These are phyloP conservation scores for Phaeosphaeriaceae sp. DNA, from an alignment of 2,329 filamentous ascomycete species.

Conservation along the genomic window DNA sequence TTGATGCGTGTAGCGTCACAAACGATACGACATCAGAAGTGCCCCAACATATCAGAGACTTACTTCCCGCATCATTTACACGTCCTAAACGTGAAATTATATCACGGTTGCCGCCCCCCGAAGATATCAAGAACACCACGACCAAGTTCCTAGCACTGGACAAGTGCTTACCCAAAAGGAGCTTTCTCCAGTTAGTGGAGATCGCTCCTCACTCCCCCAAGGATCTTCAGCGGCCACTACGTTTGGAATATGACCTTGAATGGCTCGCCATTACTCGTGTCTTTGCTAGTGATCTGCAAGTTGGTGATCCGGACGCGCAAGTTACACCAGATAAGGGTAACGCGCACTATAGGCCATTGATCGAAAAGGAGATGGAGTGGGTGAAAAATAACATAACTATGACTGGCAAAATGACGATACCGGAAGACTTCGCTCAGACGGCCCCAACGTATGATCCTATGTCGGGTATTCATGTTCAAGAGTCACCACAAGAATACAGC, in stretches of 20 bases:
- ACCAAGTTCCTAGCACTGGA: conserved; percentile 90
- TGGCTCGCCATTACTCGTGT: conserved; percentile 93
- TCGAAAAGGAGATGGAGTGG: conserved; percentile 78
- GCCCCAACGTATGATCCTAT: conserved; percentile 72
- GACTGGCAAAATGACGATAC: conserved; percentile 68
- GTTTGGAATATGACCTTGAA: conserved; percentile 84
- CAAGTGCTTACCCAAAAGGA: conserved; percentile 80
- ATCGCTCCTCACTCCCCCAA: conserved; percentile 30
- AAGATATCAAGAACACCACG: conserved; percentile 75
- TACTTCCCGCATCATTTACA: conserved; percentile 78
- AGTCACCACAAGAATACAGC: conserved; percentile 79
- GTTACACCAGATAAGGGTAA: conserved; percentile 70
- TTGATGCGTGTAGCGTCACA: conserved; percentile 6
- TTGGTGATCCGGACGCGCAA: conserved; percentile 63
- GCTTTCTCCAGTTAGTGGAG: conserved; percentile 82
- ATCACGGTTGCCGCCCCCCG: conserved; percentile 63
- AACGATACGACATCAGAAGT: conserved; percentile 48
- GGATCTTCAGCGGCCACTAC: conserved; percentile 57
- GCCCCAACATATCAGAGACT: conserved; percentile 69
- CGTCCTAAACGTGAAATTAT: conserved; percentile 24
- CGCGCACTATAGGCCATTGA: conserved; percentile 68
- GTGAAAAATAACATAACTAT: conserved; percentile 76
- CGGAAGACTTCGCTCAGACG: conserved; percentile 77
- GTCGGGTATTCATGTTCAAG: conserved; percentile 62
- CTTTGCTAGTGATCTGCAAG: conserved; percentile 66